Conservation (phyloP, 805 yeast genomes). For the Candida boidinii region DNA sequence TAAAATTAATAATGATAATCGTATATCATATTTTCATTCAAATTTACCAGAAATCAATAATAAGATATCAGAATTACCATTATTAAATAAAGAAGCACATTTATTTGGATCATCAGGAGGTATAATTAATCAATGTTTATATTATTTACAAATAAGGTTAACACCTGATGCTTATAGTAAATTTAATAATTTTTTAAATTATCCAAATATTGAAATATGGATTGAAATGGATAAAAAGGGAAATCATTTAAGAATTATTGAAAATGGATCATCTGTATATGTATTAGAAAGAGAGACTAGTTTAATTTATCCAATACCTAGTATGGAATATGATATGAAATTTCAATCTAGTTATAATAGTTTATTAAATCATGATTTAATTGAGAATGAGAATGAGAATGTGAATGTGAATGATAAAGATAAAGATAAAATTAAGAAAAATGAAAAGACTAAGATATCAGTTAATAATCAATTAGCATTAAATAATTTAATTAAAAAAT, state of each 20-base stretch:
- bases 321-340: conserved; percentile 18
- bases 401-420: conserved; percentile 3
- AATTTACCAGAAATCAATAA: conserved; percentile 17
- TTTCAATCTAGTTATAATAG: conserved; percentile 21
- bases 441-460: not conserved
- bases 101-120: conserved; percentile 24
- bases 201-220: conserved; percentile 25
- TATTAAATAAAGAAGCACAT: conserved; percentile 15
- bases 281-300: conserved; percentile 18
- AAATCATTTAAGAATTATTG: conserved; percentile 1
- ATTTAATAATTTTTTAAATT: conserved; percentile 12
- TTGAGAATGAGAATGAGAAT: no score
- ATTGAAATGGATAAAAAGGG: conserved; percentile 15
- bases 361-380: no score
- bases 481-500: no score
- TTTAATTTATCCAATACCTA: conserved; percentile 18
- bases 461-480: no score
- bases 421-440: not conserved
- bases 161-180: conserved; percentile 23
- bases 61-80: conserved; percentile 12
- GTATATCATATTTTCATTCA: conserved; percentile 15
- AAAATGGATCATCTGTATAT: not conserved
- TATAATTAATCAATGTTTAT: conserved; percentile 18
- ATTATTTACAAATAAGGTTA: conserved; percentile 20
- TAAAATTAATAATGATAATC: no score